phyloP scores from a whole-genome alignment of 192 early-diverging fungal genomes.

The Jimgerdemannia flammicorona region DNA sequence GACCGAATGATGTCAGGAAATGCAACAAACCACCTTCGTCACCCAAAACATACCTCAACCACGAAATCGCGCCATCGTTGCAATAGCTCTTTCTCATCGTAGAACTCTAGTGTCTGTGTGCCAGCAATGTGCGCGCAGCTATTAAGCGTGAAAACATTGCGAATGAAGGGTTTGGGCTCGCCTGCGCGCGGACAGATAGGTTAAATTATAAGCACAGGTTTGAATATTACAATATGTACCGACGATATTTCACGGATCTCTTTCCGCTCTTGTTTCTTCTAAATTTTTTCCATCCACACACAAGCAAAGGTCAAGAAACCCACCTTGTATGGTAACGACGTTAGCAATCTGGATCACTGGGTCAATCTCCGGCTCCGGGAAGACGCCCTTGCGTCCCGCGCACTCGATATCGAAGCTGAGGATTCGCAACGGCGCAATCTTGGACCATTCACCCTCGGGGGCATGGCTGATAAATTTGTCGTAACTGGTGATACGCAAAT shows the following conservation, averaged over 20 bases:
- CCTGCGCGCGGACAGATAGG: conserved; percentile 35
- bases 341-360: conserved; percentile 98
- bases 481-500: conserved; percentile 36
- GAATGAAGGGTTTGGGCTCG: conserved; percentile 82
- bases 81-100: conserved; percentile 76
- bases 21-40: conserved; percentile 2
- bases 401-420: conserved; percentile 99
- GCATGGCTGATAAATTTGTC: conserved; percentile 77
- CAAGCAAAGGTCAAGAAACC: neutral
- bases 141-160: conserved; percentile 93
- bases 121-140: conserved; percentile 91
- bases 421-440: conserved; percentile 91
- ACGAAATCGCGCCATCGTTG: conserved; percentile 86
- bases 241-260: neutral
- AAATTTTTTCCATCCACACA: neutral
- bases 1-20: neutral
- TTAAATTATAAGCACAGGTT: neutral
- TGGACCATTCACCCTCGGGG: conserved; percentile 88
- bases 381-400: conserved; percentile 90
- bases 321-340: conserved; percentile 86
- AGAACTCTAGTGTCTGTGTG: conserved; percentile 77
- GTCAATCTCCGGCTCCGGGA: conserved; percentile 88
- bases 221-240: neutral
- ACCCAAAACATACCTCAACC: conserved; percentile 28
- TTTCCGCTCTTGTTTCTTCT: neutral